Evolutionary conservation across 1,284 basidiomycete genomes (phyloP).

Genomic region (Sanghuangporus weigelae): DNA sequence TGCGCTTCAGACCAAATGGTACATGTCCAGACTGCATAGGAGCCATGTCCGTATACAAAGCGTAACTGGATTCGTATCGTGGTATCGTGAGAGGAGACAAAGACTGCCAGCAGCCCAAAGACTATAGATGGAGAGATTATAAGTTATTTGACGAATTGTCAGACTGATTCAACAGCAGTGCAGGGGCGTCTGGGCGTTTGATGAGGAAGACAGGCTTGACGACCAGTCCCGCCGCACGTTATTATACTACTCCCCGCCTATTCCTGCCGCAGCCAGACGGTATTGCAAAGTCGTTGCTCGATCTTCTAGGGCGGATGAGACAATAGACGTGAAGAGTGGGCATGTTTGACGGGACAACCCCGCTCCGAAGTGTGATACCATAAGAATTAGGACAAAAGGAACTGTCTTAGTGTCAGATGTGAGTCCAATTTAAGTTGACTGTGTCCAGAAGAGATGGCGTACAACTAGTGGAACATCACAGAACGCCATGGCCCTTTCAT

Average conservation of each 20-base stretch:
- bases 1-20: neutral
- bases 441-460: neutral
- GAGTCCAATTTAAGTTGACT: neutral
- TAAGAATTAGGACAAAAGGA: neutral
- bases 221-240: neutral
- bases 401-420: neutral
- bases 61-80: neutral
- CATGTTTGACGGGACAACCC: neutral
- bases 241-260: neutral
- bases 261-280: neutral
- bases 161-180: neutral
- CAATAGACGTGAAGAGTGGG: conserved; percentile 7
- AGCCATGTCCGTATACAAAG: neutral
- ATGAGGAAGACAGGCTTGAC: neutral
- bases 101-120: neutral
- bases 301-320: neutral
- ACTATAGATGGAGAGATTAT: neutral
- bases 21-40: neutral
- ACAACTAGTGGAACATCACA: neutral
- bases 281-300: neutral
- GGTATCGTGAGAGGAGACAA: neutral
- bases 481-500: neutral
- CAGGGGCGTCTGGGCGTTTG: neutral
- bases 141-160: neutral
- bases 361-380: neutral